Percentiles rank a stretch among this genome's conserved stretches.
Evolutionary conservation across 106 monocot genomes (phyloP).

Genomic region (Cymbidium sinense): DNA sequence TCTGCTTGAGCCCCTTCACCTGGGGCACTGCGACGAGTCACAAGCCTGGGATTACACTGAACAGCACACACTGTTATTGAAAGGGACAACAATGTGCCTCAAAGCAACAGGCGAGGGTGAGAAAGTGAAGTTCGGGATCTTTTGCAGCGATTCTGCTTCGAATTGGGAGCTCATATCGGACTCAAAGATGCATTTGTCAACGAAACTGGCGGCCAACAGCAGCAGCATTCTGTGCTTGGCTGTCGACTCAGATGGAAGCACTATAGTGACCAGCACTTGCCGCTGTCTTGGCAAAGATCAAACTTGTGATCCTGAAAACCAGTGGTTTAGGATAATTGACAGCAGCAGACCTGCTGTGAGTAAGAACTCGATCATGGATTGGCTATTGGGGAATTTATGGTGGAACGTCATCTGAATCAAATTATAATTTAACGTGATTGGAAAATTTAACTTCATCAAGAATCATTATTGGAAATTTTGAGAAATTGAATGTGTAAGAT

Average conservation of each 20-base stretch:
- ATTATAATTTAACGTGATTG: too few relatives aligned
- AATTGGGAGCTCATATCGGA: conserved; percentile 16
- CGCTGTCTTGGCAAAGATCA: conserved; percentile 4
- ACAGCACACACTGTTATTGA: background rate
- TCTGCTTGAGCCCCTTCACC: conserved; percentile 10
- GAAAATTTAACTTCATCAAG: too few relatives aligned
- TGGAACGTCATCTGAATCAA: background rate
- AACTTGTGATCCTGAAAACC: conserved; percentile 16
- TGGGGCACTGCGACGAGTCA: conserved; percentile 47
- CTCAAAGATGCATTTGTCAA: conserved; percentile 10
- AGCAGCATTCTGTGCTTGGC: conserved; percentile 8
- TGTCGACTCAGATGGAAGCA: conserved; percentile 2
- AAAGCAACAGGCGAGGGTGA: conserved; percentile 3
- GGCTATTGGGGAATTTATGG: background rate
- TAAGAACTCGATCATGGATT: background rate
- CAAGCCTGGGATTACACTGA: conserved; percentile 56
- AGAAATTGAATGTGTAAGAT: too few relatives aligned
- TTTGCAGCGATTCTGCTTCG: background rate
- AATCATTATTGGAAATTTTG: too few relatives aligned
- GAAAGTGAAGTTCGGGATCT: background rate
- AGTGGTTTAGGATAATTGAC: conserved; percentile 19
- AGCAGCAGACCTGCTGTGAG: conserved; percentile 1
- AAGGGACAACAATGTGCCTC: background rate
- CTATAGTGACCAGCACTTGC: conserved; percentile 2
- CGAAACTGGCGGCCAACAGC: background rate